These are phyloP conservation scores for Balakata baccata DNA, from an alignment of 345 rosid species.

Conservation along the genomic window DNA sequence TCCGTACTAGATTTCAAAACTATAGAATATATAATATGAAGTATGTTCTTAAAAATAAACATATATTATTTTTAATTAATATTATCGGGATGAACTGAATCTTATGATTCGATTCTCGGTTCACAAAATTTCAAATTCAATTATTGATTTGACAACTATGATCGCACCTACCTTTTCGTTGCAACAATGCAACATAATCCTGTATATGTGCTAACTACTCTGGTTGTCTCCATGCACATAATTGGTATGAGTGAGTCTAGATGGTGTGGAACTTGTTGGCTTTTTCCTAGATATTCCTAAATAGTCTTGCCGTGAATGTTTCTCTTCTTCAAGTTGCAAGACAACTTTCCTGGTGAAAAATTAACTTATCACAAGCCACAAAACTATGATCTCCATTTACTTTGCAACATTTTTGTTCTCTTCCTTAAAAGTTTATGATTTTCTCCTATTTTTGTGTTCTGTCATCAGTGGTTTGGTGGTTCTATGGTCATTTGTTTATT, in stretches of 20 bases:
- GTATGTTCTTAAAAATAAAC: too few species aligned
- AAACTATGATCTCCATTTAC: background rate
- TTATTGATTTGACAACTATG: too few species aligned
- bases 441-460: constrained; percentile 14
- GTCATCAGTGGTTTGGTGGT: constrained; percentile 3
- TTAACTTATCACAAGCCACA: background rate
- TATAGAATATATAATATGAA: too few species aligned
- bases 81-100: too few species aligned
- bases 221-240: background rate
- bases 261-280: background rate
- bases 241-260: background rate
- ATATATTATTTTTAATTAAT: too few species aligned
- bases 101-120: too few species aligned
- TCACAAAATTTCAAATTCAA: too few species aligned
- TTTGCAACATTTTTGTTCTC: constrained; percentile 5
- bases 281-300: background rate
- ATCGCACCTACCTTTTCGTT: too few species aligned
- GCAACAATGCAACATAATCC: too few species aligned
- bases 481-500: constrained; percentile 7
- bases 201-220: background rate
- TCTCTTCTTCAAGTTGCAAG: constrained; percentile 2
- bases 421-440: background rate
- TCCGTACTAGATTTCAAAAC: too few species aligned
- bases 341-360: background rate
- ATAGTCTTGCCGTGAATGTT: background rate